Conservation (phyloP, 2,329 filamentous ascomycete genomes). For the Stagonosporopsis cucurbitacearum region DNA sequence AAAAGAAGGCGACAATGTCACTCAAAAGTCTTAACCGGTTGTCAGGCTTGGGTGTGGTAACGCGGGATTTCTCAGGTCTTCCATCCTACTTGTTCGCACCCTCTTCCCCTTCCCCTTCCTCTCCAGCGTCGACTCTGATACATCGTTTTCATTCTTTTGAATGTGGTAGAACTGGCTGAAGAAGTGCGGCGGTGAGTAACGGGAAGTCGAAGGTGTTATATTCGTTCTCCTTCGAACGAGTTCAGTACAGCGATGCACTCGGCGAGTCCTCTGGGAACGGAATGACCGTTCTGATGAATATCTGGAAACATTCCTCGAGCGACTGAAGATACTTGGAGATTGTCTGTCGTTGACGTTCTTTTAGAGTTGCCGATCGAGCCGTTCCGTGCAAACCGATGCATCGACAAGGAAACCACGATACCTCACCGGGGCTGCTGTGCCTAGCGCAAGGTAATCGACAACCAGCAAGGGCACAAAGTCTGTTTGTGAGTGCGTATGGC, state of each 20-base stretch:
- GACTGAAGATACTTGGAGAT: background rate
- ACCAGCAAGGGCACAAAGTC: background rate
- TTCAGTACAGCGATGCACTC: background rate
- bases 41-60: background rate
- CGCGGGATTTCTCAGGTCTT: no score
- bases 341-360: slow-evolving; percentile 6
- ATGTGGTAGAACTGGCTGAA: background rate
- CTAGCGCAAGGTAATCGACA: background rate
- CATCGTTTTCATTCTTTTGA: background rate
- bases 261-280: background rate
- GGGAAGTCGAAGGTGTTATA: background rate
- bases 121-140: background rate
- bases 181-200: background rate
- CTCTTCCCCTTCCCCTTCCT: background rate
- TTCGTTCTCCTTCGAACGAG: background rate
- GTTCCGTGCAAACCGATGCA: slow-evolving; percentile 3
- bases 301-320: background rate
- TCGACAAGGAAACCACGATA: slow-evolving; percentile 2
- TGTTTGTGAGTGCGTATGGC: background rate
- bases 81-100: background rate
- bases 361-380: slow-evolving; percentile 17
- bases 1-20: background rate
- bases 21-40: background rate
- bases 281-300: background rate
- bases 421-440: slow-evolving; percentile 7